Conservation (phyloP, 2,329 filamentous ascomycete genomes). For the Nothophaeocryptopus gaeumannii region DNA sequence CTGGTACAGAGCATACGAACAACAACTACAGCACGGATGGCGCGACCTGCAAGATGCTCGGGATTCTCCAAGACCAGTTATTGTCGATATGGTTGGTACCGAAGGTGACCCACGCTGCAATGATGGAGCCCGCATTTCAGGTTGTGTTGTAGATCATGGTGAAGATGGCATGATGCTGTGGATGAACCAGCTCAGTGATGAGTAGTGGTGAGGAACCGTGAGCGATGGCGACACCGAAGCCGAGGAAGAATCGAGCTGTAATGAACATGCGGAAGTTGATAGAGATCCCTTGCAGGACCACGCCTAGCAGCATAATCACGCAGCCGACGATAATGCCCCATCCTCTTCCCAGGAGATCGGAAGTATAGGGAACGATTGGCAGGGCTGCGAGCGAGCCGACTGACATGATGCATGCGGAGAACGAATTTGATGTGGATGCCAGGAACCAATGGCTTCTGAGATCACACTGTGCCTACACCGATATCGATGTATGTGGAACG, state of each 20-base stretch:
- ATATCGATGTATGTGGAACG: no score
- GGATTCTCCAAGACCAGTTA: constrained; percentile 54
- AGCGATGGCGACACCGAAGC: constrained; percentile 43
- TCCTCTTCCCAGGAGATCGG: constrained; percentile 48
- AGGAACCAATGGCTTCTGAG: no score
- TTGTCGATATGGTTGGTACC: constrained; percentile 42
- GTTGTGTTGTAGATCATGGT: constrained; percentile 49
- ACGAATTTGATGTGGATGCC: background rate
- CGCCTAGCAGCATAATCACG: constrained; percentile 46
- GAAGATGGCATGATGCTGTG: constrained; percentile 49
- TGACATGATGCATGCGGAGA: constrained; percentile 50
- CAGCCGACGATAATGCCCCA: constrained; percentile 47
- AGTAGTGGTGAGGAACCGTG: constrained; percentile 32
- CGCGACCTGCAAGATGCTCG: constrained; percentile 52
- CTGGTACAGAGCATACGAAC: constrained; percentile 54
- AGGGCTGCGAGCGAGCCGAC: constrained; percentile 50
- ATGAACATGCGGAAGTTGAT: constrained; percentile 46
- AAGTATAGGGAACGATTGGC: constrained; percentile 49
- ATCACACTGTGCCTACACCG: no score
- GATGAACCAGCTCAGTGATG: constrained; percentile 47
- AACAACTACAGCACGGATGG: constrained; percentile 47
- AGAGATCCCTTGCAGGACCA: constrained; percentile 41
- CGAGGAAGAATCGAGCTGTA: constrained; percentile 41
- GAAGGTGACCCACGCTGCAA: constrained; percentile 49
- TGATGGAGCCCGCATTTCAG: constrained; percentile 46